Conservation (phyloP, 2,329 filamentous ascomycete species). For the Triangularia verruculosa region DNA sequence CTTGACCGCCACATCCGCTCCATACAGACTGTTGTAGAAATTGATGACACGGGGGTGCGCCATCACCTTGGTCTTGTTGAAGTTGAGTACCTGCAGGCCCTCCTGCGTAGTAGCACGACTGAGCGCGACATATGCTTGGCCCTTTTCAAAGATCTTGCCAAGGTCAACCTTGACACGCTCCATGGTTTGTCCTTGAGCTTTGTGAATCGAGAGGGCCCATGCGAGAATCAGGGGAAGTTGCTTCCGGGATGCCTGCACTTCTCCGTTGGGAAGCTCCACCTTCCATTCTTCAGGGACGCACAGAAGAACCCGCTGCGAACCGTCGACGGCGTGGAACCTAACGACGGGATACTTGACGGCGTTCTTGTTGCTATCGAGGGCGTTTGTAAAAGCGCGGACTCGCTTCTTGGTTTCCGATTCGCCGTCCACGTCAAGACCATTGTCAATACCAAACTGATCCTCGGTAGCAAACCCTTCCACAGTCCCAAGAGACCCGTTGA, state of each 20-base stretch:
- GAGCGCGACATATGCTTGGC: slow-evolving; percentile 94
- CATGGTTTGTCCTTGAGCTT: slow-evolving; percentile 92
- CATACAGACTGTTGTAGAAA: slow-evolving; percentile 82
- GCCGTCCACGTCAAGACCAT: slow-evolving; percentile 40
- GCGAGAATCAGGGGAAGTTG: slow-evolving; percentile 88
- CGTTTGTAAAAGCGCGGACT: slow-evolving; percentile 27
- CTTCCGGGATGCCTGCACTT: slow-evolving; percentile 81
- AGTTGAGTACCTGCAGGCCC: slow-evolving; percentile 83
- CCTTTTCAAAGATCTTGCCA: slow-evolving; percentile 90
- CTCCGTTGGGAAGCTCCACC: slow-evolving; percentile 90
- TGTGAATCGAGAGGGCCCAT: slow-evolving; percentile 97
- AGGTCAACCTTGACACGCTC: slow-evolving; percentile 94
- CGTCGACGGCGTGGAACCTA: slow-evolving; percentile 76
- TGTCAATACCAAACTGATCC: slow-evolving; percentile 37
- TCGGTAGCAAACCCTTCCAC: slow-evolving; percentile 72
- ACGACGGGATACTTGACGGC: slow-evolving; percentile 76
- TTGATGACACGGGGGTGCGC: slow-evolving; percentile 81
- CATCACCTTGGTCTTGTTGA: slow-evolving; percentile 89
- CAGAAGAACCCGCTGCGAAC: slow-evolving; percentile 70
- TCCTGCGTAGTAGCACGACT: slow-evolving; percentile 86
- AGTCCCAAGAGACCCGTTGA: slow-evolving; percentile 90
- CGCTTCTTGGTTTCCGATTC: slow-evolving; percentile 31
- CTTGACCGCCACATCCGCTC: slow-evolving; percentile 52
- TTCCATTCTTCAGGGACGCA: slow-evolving; percentile 92
- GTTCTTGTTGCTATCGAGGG: slow-evolving; percentile 43